Conservation (phyloP, 176 grass and related monocot genomes). For the Cenchrus purpureus region DNA sequence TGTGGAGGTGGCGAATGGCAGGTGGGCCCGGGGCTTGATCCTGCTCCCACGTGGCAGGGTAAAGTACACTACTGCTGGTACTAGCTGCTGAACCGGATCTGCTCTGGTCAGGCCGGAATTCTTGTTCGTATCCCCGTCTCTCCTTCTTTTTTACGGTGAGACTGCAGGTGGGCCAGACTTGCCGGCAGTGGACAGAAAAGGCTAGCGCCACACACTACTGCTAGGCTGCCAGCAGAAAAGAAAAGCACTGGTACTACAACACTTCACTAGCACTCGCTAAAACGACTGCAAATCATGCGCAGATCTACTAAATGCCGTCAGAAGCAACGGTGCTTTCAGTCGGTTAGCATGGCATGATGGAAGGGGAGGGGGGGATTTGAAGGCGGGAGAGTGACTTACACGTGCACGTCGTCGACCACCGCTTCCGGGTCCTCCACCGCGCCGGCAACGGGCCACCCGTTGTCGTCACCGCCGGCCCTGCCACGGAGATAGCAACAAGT, state of each 20-base stretch:
- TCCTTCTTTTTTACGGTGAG: not conserved
- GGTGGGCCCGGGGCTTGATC: not conserved
- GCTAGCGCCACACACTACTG: not conserved
- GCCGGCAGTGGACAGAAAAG: constrained; percentile 28
- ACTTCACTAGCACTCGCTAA: not conserved
- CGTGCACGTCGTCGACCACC: constrained; percentile 66
- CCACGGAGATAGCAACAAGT: too few relatives aligned
- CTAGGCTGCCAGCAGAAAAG: not conserved
- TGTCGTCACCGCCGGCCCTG: not conserved
- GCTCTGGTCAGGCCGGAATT: constrained; percentile 6
- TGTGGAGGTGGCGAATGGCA: not conserved
- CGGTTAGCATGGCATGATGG: not conserved
- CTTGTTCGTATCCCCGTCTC: not conserved
- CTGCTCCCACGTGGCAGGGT: constrained; percentile 15
- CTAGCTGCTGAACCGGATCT: constrained; percentile 27
- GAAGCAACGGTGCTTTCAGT: too few relatives aligned
- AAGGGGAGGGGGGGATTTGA: not conserved
- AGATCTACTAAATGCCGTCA: not conserved
- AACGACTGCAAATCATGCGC: not conserved
- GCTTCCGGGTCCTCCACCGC: constrained; percentile 82
- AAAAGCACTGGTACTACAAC: not conserved
- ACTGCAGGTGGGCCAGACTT: not conserved
- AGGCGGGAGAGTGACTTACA: constrained; percentile 50
- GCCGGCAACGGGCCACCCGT: constrained; percentile 25
- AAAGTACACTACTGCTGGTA: constrained; percentile 28